Percentiles rank a stretch among this genome's conserved stretches.
These are phyloP conservation scores for Clarireedia hainanense DNA, from an alignment of 2,329 filamentous ascomycete species.

Conservation along the genomic window DNA sequence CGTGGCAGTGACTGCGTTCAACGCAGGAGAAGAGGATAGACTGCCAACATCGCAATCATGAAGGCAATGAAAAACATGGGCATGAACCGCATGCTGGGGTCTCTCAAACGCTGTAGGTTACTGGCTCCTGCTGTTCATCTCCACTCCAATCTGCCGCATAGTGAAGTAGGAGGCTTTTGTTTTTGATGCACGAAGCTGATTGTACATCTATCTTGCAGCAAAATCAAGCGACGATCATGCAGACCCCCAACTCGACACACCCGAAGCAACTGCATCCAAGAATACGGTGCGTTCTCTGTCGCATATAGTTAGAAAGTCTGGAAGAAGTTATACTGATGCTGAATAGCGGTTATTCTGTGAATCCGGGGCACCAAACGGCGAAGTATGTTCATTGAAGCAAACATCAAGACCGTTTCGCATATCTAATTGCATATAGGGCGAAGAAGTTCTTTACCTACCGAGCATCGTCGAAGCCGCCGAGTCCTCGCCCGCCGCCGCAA, in stretches of 20 bases:
- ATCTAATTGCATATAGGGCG: constrained; percentile 45
- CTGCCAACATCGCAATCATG: constrained; percentile 16
- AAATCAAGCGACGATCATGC: constrained; percentile 14
- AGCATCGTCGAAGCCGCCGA: constrained; percentile 92
- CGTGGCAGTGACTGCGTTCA: neutral
- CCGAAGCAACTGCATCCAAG: constrained; percentile 57
- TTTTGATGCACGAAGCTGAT: neutral
- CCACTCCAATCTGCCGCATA: neutral
- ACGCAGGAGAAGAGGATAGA: neutral
- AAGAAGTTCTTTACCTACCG: constrained; percentile 88
- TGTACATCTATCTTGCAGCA: constrained; percentile 1
- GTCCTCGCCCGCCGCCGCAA: constrained; percentile 78
- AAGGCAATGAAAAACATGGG: constrained; percentile 30
- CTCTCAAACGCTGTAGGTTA: constrained; percentile 23
- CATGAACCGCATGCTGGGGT: constrained; percentile 29
- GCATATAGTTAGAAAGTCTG: constrained; percentile 4
- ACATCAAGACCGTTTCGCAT: neutral
- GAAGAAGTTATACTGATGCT: constrained; percentile 13
- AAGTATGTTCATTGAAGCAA: constrained; percentile 34
- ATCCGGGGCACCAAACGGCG: constrained; percentile 52
- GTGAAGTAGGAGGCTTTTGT: neutral
- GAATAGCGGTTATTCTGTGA: constrained; percentile 72
- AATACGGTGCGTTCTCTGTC: constrained; percentile 50
- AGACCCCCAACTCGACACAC: constrained; percentile 43
- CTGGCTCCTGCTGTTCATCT: constrained; percentile 12